Conservation (phyloP, 2,329 filamentous ascomycete species). For the Hypomyces perniciosus region DNA sequence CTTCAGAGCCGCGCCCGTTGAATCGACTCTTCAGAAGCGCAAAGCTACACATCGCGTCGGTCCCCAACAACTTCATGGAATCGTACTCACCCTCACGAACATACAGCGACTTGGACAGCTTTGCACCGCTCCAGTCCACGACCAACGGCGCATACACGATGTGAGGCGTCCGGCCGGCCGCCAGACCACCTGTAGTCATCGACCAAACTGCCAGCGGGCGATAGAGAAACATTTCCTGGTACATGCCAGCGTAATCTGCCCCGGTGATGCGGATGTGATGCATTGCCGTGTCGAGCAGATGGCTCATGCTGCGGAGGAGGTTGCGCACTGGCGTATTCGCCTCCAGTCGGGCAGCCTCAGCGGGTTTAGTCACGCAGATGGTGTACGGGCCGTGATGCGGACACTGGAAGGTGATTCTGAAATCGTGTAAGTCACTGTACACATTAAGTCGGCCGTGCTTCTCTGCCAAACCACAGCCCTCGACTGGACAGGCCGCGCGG, state of each 20-base stretch:
- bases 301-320: conserved; percentile 9
- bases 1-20: background rate
- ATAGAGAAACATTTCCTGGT: conserved; percentile 10
- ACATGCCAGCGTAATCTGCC: conserved; percentile 9
- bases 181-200: background rate
- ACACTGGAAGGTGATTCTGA: background rate
- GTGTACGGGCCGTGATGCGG: background rate
- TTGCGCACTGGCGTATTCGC: conserved; percentile 12
- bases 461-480: background rate
- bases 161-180: conserved; percentile 5
- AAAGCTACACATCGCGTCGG: conserved; percentile 7
- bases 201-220: conserved; percentile 8
- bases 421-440: background rate
- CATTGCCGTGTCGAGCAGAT: conserved; percentile 5
- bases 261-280: conserved; percentile 11
- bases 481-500: background rate
- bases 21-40: conserved; percentile 1
- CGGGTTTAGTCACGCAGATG: background rate
- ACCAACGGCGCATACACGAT: conserved; percentile 8
- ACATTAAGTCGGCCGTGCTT: background rate
- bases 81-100: conserved; percentile 8
- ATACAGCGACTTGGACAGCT: conserved; percentile 11
- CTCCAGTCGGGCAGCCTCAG: conserved; percentile 5
- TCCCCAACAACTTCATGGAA: conserved; percentile 4
- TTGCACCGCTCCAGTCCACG: conserved; percentile 12